Conservation (phyloP, 129 eudicot species). For the Sambucus nigra region DNA sequence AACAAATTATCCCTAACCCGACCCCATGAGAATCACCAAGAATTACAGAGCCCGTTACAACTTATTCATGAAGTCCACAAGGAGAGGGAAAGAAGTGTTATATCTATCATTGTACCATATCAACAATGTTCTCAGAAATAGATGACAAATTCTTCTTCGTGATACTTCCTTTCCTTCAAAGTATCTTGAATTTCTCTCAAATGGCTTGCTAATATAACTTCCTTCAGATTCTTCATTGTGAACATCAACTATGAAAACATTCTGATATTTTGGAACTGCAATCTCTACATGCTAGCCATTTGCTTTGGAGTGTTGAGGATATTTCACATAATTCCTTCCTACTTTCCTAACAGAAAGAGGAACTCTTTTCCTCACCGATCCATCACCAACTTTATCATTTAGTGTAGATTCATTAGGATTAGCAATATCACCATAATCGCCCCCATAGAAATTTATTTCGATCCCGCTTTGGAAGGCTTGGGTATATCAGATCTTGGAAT, state of each 20-base stretch:
- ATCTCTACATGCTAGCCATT: slow-evolving; percentile 77
- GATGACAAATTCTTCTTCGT: no score
- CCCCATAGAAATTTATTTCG: slow-evolving; percentile 48
- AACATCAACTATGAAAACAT: slow-evolving; percentile 26
- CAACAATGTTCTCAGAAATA: no score
- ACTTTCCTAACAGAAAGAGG: slow-evolving; percentile 50
- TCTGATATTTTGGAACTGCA: slow-evolving; percentile 54
- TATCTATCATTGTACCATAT: no score
- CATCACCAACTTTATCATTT: slow-evolving; percentile 25
- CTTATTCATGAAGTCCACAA: no score
- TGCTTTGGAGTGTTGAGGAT: slow-evolving; percentile 29
- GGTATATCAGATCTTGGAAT: slow-evolving; percentile 49
- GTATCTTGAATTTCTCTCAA: slow-evolving; percentile 41
- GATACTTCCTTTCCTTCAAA: no score
- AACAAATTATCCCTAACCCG: no score
- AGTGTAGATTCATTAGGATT: slow-evolving; percentile 45
- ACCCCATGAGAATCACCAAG: no score
- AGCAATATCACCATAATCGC: slow-evolving; percentile 47
- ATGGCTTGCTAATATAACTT: slow-evolving; percentile 56
- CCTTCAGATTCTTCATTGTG: slow-evolving; percentile 77
- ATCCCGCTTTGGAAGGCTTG: slow-evolving; percentile 72
- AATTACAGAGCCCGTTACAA: no score
- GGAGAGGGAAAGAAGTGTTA: no score
- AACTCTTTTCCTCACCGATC: slow-evolving; percentile 39
- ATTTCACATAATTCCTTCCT: slow-evolving; percentile 33